Evolutionary conservation across 768 basidiomycete genomes (phyloP), one percentile per base, ranked within the genome.

Genomic region (Russula emetica): DNA sequence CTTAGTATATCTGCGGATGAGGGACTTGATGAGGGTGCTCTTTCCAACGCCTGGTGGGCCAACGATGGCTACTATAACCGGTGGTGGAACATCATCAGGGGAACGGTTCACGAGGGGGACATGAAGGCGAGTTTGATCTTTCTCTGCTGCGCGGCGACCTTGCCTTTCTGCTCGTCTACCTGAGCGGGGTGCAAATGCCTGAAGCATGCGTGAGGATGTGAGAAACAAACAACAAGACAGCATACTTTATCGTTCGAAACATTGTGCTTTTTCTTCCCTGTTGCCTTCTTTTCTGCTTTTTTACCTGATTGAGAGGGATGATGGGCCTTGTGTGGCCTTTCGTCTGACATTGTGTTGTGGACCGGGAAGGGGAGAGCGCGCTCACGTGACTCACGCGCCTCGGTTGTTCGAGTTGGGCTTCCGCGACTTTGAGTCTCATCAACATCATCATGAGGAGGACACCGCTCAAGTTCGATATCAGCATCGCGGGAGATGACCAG

Each of bases 1-100:
- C 72, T 98, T 99, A 11, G 96, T 92, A 74, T 92, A 95, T 50
- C 96, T 80, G 66, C 92, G 82, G 40, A 99, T 87, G 22, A 99
- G 85, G 68, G 88, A 91, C 72, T 94, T 93, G 68, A 98, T 81
- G 13, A 99, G 79, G 1, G 94, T 98, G 1, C 92, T 91, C 75
- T 98, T 99, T 60, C 97, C 97, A 32, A 98, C 97, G 9, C 97
- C 97, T 2, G 95, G 88, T 32, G 97, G 95, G 0, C 97, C 97
- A 44, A 98, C 95, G 55, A 99, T 83, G 30, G 95, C 96, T 40
- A 99, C 84, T 64, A 98, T 85, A 69, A 98, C 85, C 5, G 97
- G 97, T 2, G 97, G 96, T 2, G 97, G 93, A 47, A 86, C 83
- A 60, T 89, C 86, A 66, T 94, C 88, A 5, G 97, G 96, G 11